phyloP scores from a whole-genome alignment of 2,329 filamentous ascomycete species.

The Colletotrichum filicis region DNA sequence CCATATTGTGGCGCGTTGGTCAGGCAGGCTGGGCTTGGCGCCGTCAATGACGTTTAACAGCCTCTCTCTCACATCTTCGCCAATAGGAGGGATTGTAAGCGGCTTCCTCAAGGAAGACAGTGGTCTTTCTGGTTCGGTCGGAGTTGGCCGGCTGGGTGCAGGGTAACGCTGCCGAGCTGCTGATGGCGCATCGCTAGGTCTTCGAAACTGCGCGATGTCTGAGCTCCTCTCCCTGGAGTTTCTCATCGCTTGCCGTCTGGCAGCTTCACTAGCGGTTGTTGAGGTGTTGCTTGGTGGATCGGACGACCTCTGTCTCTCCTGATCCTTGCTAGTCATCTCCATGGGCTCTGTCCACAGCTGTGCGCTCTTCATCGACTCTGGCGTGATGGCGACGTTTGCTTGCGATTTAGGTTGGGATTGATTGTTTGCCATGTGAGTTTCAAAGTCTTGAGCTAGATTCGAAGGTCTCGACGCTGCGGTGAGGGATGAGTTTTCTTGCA shows the following conservation, averaged over 20 bases:
- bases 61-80: conserved; percentile 51
- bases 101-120: conserved; percentile 39
- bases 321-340: neutral
- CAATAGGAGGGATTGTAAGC: conserved; percentile 44
- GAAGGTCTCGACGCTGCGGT: neutral
- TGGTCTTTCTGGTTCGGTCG: conserved; percentile 34
- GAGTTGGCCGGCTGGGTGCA: neutral
- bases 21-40: conserved; percentile 58
- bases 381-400: conserved; percentile 36
- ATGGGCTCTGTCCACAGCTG: conserved; percentile 38
- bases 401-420: neutral
- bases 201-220: neutral
- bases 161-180: neutral
- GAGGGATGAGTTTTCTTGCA: conserved; percentile 46
- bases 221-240: neutral
- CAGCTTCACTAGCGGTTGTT: neutral
- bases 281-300: conserved; percentile 26
- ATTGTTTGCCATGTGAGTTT: neutral
- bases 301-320: conserved; percentile 8
- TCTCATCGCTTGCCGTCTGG: neutral
- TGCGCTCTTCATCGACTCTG: conserved; percentile 38
- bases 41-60: conserved; percentile 63
- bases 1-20: conserved; percentile 56
- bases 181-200: neutral
- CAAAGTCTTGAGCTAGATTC: neutral